phyloP scores from a whole-genome alignment of 1,139 yeast genomes.

The Wickerhamiella pararugosa region DNA sequence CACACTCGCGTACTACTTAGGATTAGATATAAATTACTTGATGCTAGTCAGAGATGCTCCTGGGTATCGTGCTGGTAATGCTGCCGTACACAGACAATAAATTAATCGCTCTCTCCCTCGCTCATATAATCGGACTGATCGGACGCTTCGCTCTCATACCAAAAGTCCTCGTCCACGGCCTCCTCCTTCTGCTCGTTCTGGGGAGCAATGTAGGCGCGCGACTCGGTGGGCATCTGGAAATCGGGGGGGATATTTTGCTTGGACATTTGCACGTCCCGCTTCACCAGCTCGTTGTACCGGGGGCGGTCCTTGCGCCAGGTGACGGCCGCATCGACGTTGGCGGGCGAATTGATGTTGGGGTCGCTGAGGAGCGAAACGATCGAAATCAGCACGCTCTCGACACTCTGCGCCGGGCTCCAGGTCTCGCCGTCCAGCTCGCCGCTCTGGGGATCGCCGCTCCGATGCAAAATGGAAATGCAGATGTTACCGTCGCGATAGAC shows the following conservation, averaged over 20 bases:
- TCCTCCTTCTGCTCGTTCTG: slow-evolving; percentile 37
- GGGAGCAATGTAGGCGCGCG: slow-evolving; percentile 44
- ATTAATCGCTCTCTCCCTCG: slow-evolving; percentile 19
- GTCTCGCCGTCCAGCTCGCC: slow-evolving; percentile 78
- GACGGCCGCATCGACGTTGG: slow-evolving; percentile 92
- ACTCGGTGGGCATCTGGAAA: slow-evolving; percentile 55
- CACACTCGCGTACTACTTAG: too few relatives aligned
- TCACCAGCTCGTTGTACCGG: slow-evolving; percentile 63
- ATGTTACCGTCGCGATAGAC: slow-evolving; percentile 86
- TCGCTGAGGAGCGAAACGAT: slow-evolving; percentile 83
- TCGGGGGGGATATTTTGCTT: slow-evolving; percentile 76
- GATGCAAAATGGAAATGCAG: slow-evolving; percentile 84
- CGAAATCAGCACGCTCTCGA: slow-evolving; percentile 76
- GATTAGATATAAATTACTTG: too few relatives aligned
- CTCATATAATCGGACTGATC: slow-evolving; percentile 36
- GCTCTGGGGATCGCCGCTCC: slow-evolving; percentile 73
- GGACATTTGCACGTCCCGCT: slow-evolving; percentile 70
- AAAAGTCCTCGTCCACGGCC: slow-evolving; percentile 70
- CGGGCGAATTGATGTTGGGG: slow-evolving; percentile 87
- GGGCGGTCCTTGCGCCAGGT: slow-evolving; percentile 77
- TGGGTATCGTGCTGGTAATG: too few relatives aligned
- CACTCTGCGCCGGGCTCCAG: slow-evolving; percentile 96
- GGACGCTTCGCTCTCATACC: slow-evolving; percentile 66
- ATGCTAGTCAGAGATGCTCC: too few relatives aligned
- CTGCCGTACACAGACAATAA: background rate